These are phyloP conservation scores for Kitagawia praeruptora DNA, from an alignment of 129 eudicot genomes.

Conservation along the genomic window DNA sequence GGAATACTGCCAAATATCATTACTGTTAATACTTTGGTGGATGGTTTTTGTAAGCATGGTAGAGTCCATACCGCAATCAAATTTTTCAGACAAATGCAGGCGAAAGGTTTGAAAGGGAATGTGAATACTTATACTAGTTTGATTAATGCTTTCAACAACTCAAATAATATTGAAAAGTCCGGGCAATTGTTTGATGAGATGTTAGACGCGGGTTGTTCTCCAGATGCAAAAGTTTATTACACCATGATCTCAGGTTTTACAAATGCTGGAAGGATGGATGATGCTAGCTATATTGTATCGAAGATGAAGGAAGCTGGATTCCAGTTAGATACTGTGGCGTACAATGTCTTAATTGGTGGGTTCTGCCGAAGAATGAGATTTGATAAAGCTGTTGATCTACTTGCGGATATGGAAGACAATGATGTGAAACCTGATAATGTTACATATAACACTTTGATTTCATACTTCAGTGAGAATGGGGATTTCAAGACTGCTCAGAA, in stretches of 20 bases:
- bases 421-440: conserved; percentile 51
- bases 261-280: conserved; percentile 59
- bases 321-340: conserved; percentile 42
- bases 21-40: conserved; percentile 57
- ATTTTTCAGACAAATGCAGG: conserved; percentile 46
- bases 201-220: conserved; percentile 35
- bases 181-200: conserved; percentile 58
- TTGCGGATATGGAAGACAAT: conserved; percentile 54
- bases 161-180: conserved; percentile 66
- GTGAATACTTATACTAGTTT: conserved; percentile 48
- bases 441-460: conserved; percentile 71
- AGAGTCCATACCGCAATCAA: conserved; percentile 53
- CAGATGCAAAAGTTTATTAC: conserved; percentile 64
- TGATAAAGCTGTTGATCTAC: conserved; percentile 53
- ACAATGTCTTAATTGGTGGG: conserved; percentile 67
- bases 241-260: conserved; percentile 69
- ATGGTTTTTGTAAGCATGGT: conserved; percentile 71
- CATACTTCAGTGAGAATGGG: conserved; percentile 47
- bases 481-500: conserved; percentile 50
- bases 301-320: conserved; percentile 70
- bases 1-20: conserved; percentile 42
- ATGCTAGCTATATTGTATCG: conserved; percentile 39
- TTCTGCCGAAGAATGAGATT: conserved; percentile 59
- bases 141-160: conserved; percentile 55
- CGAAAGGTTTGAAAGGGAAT: conserved; percentile 61